A percentile compares a stretch with the other conserved stretches of the same genome.
Evolutionary conservation across 2,329 filamentous ascomycete genomes (phyloP).

Genomic region (Diaporthe humulicola): DNA sequence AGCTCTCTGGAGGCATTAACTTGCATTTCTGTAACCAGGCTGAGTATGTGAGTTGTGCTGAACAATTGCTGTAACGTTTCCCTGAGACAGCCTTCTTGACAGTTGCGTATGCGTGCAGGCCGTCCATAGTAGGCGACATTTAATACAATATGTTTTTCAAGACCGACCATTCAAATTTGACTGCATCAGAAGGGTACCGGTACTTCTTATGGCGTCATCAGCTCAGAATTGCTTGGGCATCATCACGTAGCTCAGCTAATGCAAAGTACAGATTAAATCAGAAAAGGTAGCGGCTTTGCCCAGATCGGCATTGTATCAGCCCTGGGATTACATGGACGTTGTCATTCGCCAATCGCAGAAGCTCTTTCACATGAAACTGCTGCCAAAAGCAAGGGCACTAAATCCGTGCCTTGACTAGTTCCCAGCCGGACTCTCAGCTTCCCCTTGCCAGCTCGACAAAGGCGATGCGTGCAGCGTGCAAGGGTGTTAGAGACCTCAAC

Average conservation of each 20-base stretch:
- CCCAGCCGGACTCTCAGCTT: not conserved
- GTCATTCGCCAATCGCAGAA: not conserved
- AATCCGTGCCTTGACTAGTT: conserved; percentile 22
- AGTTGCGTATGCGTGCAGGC: too few species aligned
- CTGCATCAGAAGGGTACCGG: not conserved
- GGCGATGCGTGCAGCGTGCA: conserved; percentile 5
- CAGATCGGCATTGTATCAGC: not conserved
- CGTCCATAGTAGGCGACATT: too few species aligned
- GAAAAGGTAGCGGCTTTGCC: not conserved
- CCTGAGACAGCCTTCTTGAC: not conserved
- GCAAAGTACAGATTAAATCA: not conserved
- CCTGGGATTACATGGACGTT: not conserved
- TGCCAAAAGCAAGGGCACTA: conserved; percentile 6
- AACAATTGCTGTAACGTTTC: too few species aligned
- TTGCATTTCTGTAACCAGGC: not conserved
- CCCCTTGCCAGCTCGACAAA: conserved; percentile 5
- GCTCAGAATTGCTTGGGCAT: not conserved
- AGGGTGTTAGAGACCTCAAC: not conserved
- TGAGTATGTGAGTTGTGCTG: too few species aligned
- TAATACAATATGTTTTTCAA: not conserved
- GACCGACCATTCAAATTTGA: not conserved
- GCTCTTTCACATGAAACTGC: conserved; percentile 11
- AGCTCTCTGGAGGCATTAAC: accelerated
- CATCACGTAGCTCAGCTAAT: not conserved
- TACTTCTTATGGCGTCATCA: not conserved